Percentiles rank a stretch among this genome's conserved stretches.
phyloP scores from a whole-genome alignment of 2,329 filamentous ascomycete species.

The Colletotrichum ledebouriae region DNA sequence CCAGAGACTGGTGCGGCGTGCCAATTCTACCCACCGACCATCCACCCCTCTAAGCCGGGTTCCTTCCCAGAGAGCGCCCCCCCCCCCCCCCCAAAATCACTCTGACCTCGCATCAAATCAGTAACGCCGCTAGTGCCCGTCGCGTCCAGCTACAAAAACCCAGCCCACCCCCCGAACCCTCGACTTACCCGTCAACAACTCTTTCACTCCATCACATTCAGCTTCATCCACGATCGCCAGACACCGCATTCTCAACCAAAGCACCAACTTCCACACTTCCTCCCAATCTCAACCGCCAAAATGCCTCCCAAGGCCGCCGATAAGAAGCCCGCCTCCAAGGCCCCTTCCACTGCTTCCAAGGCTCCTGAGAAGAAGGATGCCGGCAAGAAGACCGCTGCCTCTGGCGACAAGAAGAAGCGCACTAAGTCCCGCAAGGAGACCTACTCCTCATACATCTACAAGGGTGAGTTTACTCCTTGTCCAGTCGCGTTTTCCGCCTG shows the following conservation, averaged over 20 bases:
- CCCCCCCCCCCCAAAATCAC: conserved; percentile 48
- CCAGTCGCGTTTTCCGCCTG: not conserved
- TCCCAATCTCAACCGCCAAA: conserved; percentile 59
- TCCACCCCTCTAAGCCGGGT: conserved; percentile 2
- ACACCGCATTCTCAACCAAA: conserved; percentile 40
- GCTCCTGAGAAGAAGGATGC: conserved; percentile 97
- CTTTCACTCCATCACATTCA: conserved; percentile 54
- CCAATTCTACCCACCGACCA: conserved; percentile 29
- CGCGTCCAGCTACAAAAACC: conserved; percentile 74
- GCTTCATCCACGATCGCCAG: conserved; percentile 47
- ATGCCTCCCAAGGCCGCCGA: conserved; percentile 99
- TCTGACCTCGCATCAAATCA: conserved; percentile 60
- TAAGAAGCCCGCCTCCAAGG: conserved; percentile 99
- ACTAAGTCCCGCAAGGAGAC: conserved; percentile 99
- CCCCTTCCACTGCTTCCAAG: conserved; percentile 80
- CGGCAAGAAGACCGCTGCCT: conserved; percentile 98
- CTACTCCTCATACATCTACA: conserved; percentile 99
- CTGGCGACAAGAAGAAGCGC: conserved; percentile 99
- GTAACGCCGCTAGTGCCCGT: conserved; percentile 64
- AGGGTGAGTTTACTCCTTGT: conserved; percentile 71
- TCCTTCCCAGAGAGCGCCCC: conserved; percentile 32
- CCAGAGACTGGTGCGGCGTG: too few relatives aligned
- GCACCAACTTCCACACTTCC: conserved; percentile 36
- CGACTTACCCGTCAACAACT: conserved; percentile 60
- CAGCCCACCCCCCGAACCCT: conserved; percentile 64